Evolutionary conservation across 305 asterid genomes (phyloP), one percentile per base, ranked within the genome.

Genomic region (Plantago rigida): DNA sequence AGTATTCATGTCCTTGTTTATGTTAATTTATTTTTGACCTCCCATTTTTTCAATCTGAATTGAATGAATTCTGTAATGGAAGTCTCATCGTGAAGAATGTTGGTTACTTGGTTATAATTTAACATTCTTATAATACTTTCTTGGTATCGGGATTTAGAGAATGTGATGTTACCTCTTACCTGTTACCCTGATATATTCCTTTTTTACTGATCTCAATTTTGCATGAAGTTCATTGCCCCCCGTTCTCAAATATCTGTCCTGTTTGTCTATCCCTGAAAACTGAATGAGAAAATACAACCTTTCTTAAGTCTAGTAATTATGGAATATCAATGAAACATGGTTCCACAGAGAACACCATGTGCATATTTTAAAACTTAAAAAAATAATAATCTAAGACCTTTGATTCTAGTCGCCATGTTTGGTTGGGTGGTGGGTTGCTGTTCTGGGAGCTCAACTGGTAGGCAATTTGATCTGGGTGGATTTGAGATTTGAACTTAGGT

Each of bases 191-290:
- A 17, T 17, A 17, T 17, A 17, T 34, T 34, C 41, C 4, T 34
- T 34, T 34, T 34, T 8, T 34, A 34, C 41, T 34, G 41, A 6
- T 36, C 42, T 5, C 42, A 36, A 7, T 29, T 10, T 47, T 47
- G 44, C 47, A 48, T 50, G 58, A 62, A 5, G 56, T 31, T 62
- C 3, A 13, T 36, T 48, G 13, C 22, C 31, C 49, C 49, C 15
- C 66, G 2, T 9, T 11, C 29, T 34, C 36, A 24, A 51, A 55
- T 45, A 51, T 57, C 36, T 39, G 48, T 34, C n/a, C 64, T 57
- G 55, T 39, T 51, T 34, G 13, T 67, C 56, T 60, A 45, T 63
- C 13, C 51, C 31, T 60, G 47, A 48, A 17, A 15, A 59, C 56
- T 22, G 26, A 22, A 22, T 22, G 51, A 31, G 53, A 52, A 17